Percentiles rank a stretch among this genome's conserved stretches.
These are phyloP conservation scores for Leishmania guyanensis DNA, from an alignment of 208 protist species.

Conservation along the genomic window DNA sequence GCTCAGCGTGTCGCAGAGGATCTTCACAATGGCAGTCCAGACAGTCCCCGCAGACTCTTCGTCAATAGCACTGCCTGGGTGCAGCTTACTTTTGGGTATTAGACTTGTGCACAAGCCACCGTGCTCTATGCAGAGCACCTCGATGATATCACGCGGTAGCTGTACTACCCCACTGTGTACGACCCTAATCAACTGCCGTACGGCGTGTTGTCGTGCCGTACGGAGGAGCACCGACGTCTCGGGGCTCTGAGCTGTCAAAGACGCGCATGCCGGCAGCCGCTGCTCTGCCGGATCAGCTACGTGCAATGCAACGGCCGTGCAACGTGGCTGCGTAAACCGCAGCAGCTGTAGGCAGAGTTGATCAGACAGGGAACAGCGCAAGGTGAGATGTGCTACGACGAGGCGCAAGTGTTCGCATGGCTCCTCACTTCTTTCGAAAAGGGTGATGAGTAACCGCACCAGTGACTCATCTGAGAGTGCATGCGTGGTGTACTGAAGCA, in stretches of 20 bases:
- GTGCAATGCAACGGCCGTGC: neutral
- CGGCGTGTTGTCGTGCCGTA: constrained; percentile 14
- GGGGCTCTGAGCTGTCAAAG: neutral
- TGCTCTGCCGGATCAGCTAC: neutral
- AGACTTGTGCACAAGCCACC: neutral
- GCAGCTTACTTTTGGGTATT: neutral
- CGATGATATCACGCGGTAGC: neutral
- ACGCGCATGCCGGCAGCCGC: neutral
- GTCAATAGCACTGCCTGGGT: neutral
- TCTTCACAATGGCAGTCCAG: constrained; percentile 6
- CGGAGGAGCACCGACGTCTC: constrained; percentile 1
- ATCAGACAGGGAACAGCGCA: constrained; percentile 17
- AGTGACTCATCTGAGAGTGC: constrained; percentile 24
- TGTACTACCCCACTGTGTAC: neutral
- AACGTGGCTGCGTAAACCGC: constrained; percentile 6
- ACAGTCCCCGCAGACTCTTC: neutral
- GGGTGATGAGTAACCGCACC: constrained; percentile 22
- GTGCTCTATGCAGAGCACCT: constrained; percentile 25
- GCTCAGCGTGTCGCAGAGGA: neutral
- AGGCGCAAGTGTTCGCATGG: constrained; percentile 20
- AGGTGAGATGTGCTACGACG: constrained; percentile 26
- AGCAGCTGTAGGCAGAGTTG: constrained; percentile 28
- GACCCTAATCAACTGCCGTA: constrained; percentile 4
- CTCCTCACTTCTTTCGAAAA: neutral
- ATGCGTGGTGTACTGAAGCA: constrained; percentile 27